These are phyloP conservation scores for Nectriaceae sp. DNA, from an alignment of 2,329 filamentous ascomycete genomes.

Conservation along the genomic window DNA sequence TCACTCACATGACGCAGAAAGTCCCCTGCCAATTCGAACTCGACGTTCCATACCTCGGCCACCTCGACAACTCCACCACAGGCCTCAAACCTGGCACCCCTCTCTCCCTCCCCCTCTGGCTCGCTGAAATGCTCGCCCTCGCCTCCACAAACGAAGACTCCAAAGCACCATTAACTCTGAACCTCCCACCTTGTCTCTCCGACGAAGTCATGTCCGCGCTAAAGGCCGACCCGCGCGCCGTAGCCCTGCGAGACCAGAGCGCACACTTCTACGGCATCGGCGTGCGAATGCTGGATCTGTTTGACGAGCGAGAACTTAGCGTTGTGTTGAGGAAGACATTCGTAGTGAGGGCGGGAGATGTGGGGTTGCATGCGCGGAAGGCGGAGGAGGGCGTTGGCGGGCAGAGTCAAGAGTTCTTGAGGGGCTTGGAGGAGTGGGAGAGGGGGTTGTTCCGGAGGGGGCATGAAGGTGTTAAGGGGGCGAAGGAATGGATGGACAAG, in stretches of 20 bases:
- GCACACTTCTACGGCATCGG: conserved; percentile 88
- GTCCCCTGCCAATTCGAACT: conserved; percentile 94
- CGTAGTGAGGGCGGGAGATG: conserved; percentile 76
- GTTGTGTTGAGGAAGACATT: conserved; percentile 78
- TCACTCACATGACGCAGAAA: conserved; percentile 61
- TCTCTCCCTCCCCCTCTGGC: conserved; percentile 86
- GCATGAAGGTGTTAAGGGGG: conserved; percentile 71
- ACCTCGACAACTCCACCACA: conserved; percentile 80
- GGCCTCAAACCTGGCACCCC: conserved; percentile 79
- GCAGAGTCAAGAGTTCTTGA: conserved; percentile 77
- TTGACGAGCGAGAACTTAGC: conserved; percentile 79
- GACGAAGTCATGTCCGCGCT: conserved; percentile 84
- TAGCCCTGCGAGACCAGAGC: conserved; percentile 80
- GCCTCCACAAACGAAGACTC: conserved; percentile 51
- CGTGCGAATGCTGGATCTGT: conserved; percentile 83
- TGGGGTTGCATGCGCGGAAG: conserved; percentile 88
- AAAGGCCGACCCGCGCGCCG: conserved; percentile 84
- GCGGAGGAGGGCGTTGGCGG: conserved; percentile 60
- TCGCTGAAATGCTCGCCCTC: conserved; percentile 89
- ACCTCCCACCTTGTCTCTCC: conserved; percentile 76
- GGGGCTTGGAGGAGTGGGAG: conserved; percentile 89
- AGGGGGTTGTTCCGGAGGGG: conserved; percentile 72
- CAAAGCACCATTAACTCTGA: conserved; percentile 72
- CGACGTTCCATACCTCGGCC: conserved; percentile 82
- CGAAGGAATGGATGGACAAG: conserved; percentile 70